Conservation (phyloP, 108 stramenopile genomes). For the Stephanodiscus minutulus region DNA sequence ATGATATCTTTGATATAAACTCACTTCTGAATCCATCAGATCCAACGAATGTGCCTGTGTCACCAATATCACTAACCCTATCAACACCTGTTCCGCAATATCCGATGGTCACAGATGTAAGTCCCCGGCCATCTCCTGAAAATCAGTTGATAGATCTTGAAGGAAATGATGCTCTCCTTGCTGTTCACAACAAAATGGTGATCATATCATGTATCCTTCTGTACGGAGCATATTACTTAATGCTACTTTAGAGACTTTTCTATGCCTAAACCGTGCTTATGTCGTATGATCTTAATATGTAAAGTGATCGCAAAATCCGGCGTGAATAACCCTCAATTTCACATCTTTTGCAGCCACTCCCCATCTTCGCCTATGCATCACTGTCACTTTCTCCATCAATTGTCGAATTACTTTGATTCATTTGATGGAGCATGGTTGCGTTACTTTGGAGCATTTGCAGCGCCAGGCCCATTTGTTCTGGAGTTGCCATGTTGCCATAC, state of each 20-base stretch:
- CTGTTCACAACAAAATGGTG: neutral
- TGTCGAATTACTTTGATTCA: conserved; percentile 8
- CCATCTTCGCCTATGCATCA: neutral
- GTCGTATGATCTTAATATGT: neutral
- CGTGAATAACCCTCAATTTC: neutral
- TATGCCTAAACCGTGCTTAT: neutral
- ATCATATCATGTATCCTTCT: neutral
- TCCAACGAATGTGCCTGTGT: neutral
- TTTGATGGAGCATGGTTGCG: neutral
- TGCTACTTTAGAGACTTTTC: neutral
- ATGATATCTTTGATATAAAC: conserved; percentile 3
- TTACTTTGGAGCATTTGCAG: conserved; percentile 4
- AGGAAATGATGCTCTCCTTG: neutral
- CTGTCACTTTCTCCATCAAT: conserved; percentile 3
- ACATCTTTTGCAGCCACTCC: neutral
- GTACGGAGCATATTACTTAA: neutral
- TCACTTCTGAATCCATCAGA: conserved; percentile 4
- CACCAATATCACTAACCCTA: neutral
- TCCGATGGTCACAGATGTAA: neutral
- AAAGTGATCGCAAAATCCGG: too few relatives aligned
- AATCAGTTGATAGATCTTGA: neutral
- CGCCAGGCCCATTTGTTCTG: conserved; percentile 13
- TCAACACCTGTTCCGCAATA: neutral
- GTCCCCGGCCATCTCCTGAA: neutral
- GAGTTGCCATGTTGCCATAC: conserved; percentile 7